phyloP scores from a whole-genome alignment of 768 basidiomycete genomes.

The Coprinellus micaceus region DNA sequence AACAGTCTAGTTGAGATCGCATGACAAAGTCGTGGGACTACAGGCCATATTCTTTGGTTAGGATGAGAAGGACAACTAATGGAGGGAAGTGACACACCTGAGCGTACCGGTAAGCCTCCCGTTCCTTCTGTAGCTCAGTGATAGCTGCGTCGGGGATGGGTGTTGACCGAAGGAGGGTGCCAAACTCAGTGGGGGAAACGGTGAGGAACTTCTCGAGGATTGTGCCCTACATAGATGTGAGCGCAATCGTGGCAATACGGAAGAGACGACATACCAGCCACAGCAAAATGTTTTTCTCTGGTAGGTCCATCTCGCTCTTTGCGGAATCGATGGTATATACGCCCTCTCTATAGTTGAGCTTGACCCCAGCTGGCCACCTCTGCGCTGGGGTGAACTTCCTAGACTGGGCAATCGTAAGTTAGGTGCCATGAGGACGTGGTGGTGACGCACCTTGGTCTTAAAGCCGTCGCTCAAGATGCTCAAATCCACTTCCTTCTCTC shows the following conservation, averaged over 20 bases:
- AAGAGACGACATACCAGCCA: slow-evolving; percentile 55
- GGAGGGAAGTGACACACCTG: slow-evolving; percentile 45
- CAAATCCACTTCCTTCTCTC: slow-evolving; percentile 62
- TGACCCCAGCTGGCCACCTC: slow-evolving; percentile 68
- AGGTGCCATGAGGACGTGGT: background rate
- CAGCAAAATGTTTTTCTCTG: slow-evolving; percentile 66
- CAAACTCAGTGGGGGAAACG: slow-evolving; percentile 58
- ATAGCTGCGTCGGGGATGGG: slow-evolving; percentile 19
- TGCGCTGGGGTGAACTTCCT: slow-evolving; percentile 73
- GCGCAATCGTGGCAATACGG: background rate
- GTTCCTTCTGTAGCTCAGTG: slow-evolving; percentile 30
- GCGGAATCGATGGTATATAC: slow-evolving; percentile 65
- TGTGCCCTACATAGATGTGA: slow-evolving; percentile 56
- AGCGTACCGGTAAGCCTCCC: slow-evolving; percentile 85
- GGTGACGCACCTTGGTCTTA: slow-evolving; percentile 46
- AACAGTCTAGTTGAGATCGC: slow-evolving; percentile 93
- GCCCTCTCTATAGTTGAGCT: slow-evolving; percentile 62
- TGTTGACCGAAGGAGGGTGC: slow-evolving; percentile 42
- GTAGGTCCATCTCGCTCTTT: slow-evolving; percentile 32
- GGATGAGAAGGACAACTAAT: background rate
- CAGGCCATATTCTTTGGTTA: no score
- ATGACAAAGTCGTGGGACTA: slow-evolving; percentile 71
- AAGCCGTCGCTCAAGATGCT: slow-evolving; percentile 60
- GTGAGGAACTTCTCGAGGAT: slow-evolving; percentile 89
- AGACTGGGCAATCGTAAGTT: slow-evolving; percentile 34